Conservation (phyloP, 2,329 filamentous ascomycete species). For the Podosphaera xanthii region DNA sequence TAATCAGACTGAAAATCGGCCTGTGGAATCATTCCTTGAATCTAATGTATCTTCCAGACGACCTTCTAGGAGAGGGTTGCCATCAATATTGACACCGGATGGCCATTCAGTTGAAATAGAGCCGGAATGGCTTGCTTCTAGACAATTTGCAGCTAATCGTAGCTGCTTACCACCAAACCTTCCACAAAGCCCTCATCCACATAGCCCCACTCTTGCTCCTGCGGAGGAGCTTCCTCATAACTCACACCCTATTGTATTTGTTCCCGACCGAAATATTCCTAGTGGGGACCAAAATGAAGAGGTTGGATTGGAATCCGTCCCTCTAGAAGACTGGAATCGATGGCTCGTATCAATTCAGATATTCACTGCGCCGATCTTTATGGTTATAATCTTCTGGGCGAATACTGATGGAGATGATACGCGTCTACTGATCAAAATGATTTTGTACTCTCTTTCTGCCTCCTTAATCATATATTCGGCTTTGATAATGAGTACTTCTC, state of each 20-base stretch:
- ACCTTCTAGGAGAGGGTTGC: constrained; percentile 6
- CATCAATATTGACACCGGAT: constrained; percentile 9
- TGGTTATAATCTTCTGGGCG: constrained; percentile 53
- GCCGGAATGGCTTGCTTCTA: constrained; percentile 36
- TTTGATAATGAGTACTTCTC: constrained; percentile 45
- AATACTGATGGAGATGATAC: constrained; percentile 35
- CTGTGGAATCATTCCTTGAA: background rate
- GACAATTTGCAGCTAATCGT: constrained; percentile 21
- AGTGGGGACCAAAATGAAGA: background rate
- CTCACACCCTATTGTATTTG: constrained; percentile 4
- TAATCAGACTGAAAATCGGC: background rate
- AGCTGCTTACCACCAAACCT: background rate
- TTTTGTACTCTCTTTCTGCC: constrained; percentile 40
- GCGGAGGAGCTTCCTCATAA: constrained; percentile 13
- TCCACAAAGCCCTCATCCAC: constrained; percentile 6
- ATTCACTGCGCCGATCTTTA: constrained; percentile 69
- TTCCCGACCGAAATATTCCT: background rate
- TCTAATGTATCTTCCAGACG: constrained; percentile 1
- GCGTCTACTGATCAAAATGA: constrained; percentile 29
- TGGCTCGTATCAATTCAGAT: constrained; percentile 76
- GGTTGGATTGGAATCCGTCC: background rate
- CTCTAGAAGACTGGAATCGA: constrained; percentile 47
- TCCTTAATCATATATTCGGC: constrained; percentile 45
- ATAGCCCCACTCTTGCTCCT: constrained; percentile 17
- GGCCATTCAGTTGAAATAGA: constrained; percentile 18